These are phyloP conservation scores for Malassezia furfur DNA, from an alignment of 1,284 basidiomycete genomes.

Conservation along the genomic window DNA sequence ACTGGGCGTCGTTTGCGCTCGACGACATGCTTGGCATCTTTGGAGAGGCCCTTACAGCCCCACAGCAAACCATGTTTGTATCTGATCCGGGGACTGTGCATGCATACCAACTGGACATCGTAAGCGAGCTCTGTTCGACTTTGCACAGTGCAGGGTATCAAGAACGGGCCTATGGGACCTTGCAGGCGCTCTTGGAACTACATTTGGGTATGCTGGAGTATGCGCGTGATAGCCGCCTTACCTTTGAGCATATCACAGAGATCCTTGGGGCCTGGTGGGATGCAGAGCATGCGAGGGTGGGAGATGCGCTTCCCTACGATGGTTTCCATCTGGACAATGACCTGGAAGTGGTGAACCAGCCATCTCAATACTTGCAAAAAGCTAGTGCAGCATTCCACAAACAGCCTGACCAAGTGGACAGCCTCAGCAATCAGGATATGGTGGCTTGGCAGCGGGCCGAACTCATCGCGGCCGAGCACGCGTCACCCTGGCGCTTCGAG, in stretches of 20 bases:
- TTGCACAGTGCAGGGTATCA: slow-evolving; percentile 8
- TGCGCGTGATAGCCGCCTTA: not conserved
- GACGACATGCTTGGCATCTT: not conserved
- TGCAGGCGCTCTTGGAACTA: slow-evolving; percentile 11
- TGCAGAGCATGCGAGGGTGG: not conserved
- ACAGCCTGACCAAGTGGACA: not conserved
- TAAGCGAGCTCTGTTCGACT: not conserved
- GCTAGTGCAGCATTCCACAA: not conserved
- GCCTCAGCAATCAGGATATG: not conserved
- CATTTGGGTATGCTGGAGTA: not conserved
- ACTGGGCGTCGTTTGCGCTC: slow-evolving; percentile 1
- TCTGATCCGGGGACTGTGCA: not conserved
- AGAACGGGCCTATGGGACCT: slow-evolving; percentile 2
- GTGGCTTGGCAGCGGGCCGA: not conserved
- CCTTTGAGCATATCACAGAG: not conserved
- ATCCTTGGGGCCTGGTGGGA: slow-evolving; percentile 16
- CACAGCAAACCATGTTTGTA: not conserved
- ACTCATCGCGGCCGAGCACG: not conserved
- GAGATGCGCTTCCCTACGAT: not conserved
- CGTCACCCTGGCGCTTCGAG: too few relatives aligned
- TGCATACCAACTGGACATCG: not conserved
- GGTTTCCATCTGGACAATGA: not conserved
- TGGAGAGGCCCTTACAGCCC: not conserved
- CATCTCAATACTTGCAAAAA: not conserved
- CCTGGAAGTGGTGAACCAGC: not conserved